These are phyloP conservation scores for Globisporangium takayamanum DNA, from an alignment of 352 stramenopile species.

Conservation along the genomic window DNA sequence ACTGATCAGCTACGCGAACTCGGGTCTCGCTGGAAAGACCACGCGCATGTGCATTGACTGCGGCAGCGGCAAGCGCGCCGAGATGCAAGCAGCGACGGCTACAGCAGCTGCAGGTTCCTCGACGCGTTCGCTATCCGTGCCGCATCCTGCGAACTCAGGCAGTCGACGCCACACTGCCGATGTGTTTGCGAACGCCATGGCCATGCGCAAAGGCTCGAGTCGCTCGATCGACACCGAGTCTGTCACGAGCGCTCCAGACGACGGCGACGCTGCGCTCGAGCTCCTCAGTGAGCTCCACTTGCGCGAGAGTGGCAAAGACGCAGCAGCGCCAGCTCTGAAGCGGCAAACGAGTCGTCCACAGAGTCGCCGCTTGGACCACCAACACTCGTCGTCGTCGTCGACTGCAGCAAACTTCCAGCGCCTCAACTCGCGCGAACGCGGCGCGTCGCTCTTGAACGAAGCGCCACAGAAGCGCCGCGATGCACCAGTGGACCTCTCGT, in stretches of 20 bases:
- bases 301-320: slow-evolving; percentile 1
- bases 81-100: not conserved
- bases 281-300: slow-evolving; percentile 8
- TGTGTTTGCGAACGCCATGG: not conserved
- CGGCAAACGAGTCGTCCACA: not conserved
- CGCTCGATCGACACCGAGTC: slow-evolving; percentile 26
- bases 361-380: not conserved
- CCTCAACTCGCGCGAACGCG: slow-evolving; percentile 8
- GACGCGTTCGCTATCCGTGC: not conserved
- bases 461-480: slow-evolving; percentile 18
- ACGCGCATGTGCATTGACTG: slow-evolving; percentile 58
- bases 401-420: slow-evolving; percentile 5
- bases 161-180: not conserved
- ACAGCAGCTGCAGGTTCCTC: not conserved
- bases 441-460: slow-evolving; percentile 3
- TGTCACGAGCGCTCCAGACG: slow-evolving; percentile 21
- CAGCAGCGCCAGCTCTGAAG: not conserved
- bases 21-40: slow-evolving; percentile 29
- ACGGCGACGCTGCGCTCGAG: slow-evolving; percentile 9
- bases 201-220: slow-evolving; percentile 14
- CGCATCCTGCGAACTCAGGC: not conserved
- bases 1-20: slow-evolving; percentile 27
- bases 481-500: slow-evolving; percentile 40
- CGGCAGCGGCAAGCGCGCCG: slow-evolving; percentile 12
- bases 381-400: not conserved